Conservation (phyloP, 345 rosid genomes). For the Cardamine resedifolia region DNA sequence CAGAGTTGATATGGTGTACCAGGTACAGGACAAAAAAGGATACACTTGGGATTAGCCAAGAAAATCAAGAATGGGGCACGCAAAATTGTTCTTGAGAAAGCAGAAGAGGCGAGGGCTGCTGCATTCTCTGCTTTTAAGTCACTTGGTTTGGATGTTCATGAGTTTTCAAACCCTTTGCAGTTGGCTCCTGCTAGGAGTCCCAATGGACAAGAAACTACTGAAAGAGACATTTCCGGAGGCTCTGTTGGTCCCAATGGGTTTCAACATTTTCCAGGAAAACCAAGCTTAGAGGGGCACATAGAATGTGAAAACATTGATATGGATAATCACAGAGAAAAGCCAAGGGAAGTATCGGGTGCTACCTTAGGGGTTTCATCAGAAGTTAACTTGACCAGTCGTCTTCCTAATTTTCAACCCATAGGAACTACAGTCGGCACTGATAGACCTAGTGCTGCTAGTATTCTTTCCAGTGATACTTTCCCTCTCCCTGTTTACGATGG, state of each 20-base stretch:
- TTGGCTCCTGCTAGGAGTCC: conserved; percentile 41
- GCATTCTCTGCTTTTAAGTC: conserved; percentile 93
- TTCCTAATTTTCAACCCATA: conserved; percentile 34
- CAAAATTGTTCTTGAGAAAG: conserved; percentile 95
- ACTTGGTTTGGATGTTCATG: conserved; percentile 72
- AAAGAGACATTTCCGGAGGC: conserved; percentile 39
- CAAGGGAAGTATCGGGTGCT: conserved; percentile 35
- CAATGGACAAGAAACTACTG: conserved; percentile 37
- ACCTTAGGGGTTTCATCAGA: conserved; percentile 44
- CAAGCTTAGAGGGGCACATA: conserved; percentile 38
- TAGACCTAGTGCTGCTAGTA: conserved; percentile 17
- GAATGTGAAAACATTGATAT: conserved; percentile 36
- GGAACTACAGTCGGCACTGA: conserved; percentile 35
- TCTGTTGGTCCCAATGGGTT: conserved; percentile 33
- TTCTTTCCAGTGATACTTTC: conserved; percentile 17
- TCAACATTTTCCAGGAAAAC: conserved; percentile 38
- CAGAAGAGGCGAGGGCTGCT: conserved; percentile 92
- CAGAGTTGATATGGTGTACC: conserved; percentile 40
- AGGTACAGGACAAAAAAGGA: conserved; percentile 70
- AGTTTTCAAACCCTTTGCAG: conserved; percentile 54
- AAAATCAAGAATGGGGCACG: conserved; percentile 93
- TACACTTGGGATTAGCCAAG: conserved; percentile 85
- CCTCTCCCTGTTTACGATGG: conserved; percentile 16
- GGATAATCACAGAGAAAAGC: conserved; percentile 42
- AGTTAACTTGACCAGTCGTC: conserved; percentile 33